Conservation (phyloP, 1,284 basidiomycete species). For the Cystobasidium sp. region DNA sequence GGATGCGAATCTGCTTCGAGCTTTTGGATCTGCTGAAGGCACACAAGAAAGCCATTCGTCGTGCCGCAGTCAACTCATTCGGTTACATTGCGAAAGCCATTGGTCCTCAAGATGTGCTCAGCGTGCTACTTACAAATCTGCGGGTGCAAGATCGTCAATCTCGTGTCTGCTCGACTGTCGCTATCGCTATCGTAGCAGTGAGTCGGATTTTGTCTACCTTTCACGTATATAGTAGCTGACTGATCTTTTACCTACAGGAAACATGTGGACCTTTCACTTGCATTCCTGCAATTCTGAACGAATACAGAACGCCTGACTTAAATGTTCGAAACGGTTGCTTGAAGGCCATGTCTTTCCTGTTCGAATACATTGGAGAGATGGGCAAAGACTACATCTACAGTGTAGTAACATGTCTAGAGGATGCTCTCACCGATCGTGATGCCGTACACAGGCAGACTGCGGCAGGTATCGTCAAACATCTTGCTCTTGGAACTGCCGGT, state of each 20-base stretch:
- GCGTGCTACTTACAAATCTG: slow-evolving; percentile 92
- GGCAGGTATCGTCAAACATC: slow-evolving; percentile 97
- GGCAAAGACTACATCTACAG: slow-evolving; percentile 98
- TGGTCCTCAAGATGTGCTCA: slow-evolving; percentile 97
- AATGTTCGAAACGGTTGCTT: slow-evolving; percentile 99
- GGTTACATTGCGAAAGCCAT: slow-evolving; percentile 99
- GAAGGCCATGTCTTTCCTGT: slow-evolving; percentile 97
- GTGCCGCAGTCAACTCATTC: slow-evolving; percentile 98
- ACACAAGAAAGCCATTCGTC: slow-evolving; percentile 98
- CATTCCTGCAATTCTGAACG: slow-evolving; percentile 97
- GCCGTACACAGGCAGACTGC: slow-evolving; percentile 98
- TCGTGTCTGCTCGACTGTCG: slow-evolving; percentile 97
- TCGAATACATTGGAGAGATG: slow-evolving; percentile 99
- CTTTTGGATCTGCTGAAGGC: slow-evolving; percentile 95
- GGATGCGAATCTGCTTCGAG: slow-evolving; percentile 99
- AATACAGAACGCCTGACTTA: slow-evolving; percentile 92
- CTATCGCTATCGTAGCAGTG: slow-evolving; percentile 68
- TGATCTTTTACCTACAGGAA: slow-evolving; percentile 70
- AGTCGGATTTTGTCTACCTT: slow-evolving; percentile 42
- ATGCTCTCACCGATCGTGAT: slow-evolving; percentile 96
- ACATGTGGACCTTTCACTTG: slow-evolving; percentile 99
- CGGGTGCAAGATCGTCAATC: slow-evolving; percentile 98
- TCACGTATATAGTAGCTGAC: neutral
- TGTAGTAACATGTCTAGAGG: slow-evolving; percentile 95
- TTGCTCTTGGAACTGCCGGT: slow-evolving; percentile 94